Percentiles rank a stretch among this genome's conserved stretches.
phyloP scores from a whole-genome alignment of 257 asterid genomes.

The Perilla frutescens region DNA sequence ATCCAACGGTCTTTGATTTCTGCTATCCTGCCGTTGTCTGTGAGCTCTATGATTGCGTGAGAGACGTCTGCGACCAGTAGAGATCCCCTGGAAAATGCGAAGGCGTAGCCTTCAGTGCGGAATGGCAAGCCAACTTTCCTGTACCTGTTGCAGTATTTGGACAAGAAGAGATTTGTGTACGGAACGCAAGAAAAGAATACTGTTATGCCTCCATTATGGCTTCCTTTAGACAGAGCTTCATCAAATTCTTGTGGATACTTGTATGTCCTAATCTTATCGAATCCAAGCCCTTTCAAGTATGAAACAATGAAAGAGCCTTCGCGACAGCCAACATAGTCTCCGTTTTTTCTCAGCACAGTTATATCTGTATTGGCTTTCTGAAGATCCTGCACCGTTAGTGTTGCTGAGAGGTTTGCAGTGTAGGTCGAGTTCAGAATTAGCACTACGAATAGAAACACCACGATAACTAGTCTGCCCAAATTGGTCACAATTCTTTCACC shows the following conservation, averaged over 20 bases:
- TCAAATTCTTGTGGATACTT: not conserved
- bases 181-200: not conserved
- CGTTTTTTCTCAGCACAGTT: constrained; percentile 28
- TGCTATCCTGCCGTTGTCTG: constrained; percentile 22
- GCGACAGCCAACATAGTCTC: constrained; percentile 43
- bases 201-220: not conserved
- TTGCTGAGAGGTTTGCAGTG: constrained; percentile 50
- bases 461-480: constrained; percentile 44
- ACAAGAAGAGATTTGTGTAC: constrained; percentile 33
- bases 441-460: constrained; percentile 49
- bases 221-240: not conserved
- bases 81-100: constrained; percentile 47
- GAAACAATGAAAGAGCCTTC: constrained; percentile 39
- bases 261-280: not conserved
- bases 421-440: constrained; percentile 49
- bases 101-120: constrained; percentile 42
- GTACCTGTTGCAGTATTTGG: constrained; percentile 45
- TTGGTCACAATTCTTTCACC: constrained; percentile 49
- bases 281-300: not conserved
- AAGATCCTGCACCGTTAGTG: constrained; percentile 40
- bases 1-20: constrained; percentile 27
- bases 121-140: constrained; percentile 31
- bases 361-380: constrained; percentile 31
- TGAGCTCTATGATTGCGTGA: constrained; percentile 41
- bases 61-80: constrained; percentile 48